Evolutionary conservation across 352 stramenopile species (phyloP).

Genomic region (Globisporangium recalcitrans): DNA sequence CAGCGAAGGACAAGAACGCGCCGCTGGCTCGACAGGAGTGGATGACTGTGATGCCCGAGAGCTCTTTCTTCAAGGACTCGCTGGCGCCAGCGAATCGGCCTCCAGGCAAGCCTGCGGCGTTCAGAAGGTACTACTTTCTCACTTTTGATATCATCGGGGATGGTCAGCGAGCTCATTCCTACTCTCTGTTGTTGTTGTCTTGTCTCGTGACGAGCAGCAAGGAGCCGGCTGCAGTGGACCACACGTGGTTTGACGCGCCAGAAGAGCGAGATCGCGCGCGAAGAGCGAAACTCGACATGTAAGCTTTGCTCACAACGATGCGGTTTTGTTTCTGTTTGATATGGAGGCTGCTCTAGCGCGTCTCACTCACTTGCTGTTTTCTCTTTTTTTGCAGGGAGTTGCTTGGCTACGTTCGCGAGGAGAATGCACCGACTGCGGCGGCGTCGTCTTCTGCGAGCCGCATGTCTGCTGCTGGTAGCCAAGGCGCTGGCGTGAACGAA

Average conservation of each 20-base stretch:
- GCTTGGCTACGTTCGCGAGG: conserved; percentile 71
- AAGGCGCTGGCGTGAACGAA: conserved; percentile 37
- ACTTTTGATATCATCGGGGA: neutral
- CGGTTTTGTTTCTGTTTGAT: too few relatives aligned
- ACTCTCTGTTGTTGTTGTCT: neutral
- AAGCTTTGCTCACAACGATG: conserved; percentile 4
- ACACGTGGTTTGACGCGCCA: conserved; percentile 78
- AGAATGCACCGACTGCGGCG: conserved; percentile 43
- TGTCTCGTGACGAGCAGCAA: conserved; percentile 36
- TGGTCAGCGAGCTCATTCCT: neutral
- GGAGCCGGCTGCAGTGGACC: conserved; percentile 66
- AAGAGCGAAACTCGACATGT: conserved; percentile 82
- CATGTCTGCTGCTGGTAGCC: conserved; percentile 8
- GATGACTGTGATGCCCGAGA: conserved; percentile 85
- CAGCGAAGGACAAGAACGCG: conserved; percentile 5
- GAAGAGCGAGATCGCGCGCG: conserved; percentile 75
- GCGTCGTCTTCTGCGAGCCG: conserved; percentile 14
- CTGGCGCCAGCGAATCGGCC: conserved; percentile 47
- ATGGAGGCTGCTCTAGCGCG: too few relatives aligned
- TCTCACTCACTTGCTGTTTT: neutral
- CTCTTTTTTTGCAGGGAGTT: conserved; percentile 43
- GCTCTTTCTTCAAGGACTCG: conserved; percentile 66
- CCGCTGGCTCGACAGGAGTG: conserved; percentile 55
- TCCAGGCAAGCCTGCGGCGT: conserved; percentile 51
- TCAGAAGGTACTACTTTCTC: conserved; percentile 32